Percentiles rank a stretch among this genome's conserved stretches.
Evolutionary conservation across 768 basidiomycete species (phyloP).

Genomic region (Plicaturopsis crispa): DNA sequence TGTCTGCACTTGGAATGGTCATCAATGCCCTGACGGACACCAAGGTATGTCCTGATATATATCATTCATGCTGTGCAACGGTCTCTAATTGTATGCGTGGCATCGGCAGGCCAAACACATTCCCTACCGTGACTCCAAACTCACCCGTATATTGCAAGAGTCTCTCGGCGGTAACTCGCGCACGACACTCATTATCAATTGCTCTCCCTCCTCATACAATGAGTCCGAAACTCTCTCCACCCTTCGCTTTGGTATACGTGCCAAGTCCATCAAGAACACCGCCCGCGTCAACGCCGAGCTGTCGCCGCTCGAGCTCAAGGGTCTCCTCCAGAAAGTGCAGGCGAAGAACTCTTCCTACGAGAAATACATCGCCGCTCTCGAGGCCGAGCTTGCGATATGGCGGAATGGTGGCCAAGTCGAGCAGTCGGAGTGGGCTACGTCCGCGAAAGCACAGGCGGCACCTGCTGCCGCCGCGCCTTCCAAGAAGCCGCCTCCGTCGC

Average conservation of each 20-base stretch:
- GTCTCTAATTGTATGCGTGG: slow-evolving; percentile 4
- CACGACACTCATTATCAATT: slow-evolving; percentile 98
- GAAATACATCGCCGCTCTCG: slow-evolving; percentile 82
- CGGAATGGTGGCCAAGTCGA: slow-evolving; percentile 81
- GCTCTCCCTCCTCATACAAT: slow-evolving; percentile 96
- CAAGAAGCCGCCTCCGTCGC: slow-evolving; percentile 44
- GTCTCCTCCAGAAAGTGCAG: slow-evolving; percentile 82
- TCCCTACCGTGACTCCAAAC: slow-evolving; percentile 97
- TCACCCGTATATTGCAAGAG: slow-evolving; percentile 98
- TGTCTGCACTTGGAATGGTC: slow-evolving; percentile 98
- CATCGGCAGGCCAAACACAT: slow-evolving; percentile 80
- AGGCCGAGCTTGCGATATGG: slow-evolving; percentile 90
- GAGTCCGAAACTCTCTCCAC: slow-evolving; percentile 95
- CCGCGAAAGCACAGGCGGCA: slow-evolving; percentile 47
- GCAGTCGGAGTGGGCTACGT: slow-evolving; percentile 70
- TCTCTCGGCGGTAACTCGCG: slow-evolving; percentile 93
- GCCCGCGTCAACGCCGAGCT: slow-evolving; percentile 98
- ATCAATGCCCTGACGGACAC: slow-evolving; percentile 96
- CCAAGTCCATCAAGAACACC: slow-evolving; percentile 99
- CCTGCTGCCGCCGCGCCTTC: slow-evolving; percentile 31
- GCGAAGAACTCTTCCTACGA: slow-evolving; percentile 76
- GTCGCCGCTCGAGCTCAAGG: slow-evolving; percentile 93
- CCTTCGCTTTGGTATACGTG: slow-evolving; percentile 98
- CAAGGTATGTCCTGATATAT: slow-evolving; percentile 51
- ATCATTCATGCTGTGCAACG: neutral